Conservation (phyloP, 345 rosid species). For the Salix koriyanagi region DNA sequence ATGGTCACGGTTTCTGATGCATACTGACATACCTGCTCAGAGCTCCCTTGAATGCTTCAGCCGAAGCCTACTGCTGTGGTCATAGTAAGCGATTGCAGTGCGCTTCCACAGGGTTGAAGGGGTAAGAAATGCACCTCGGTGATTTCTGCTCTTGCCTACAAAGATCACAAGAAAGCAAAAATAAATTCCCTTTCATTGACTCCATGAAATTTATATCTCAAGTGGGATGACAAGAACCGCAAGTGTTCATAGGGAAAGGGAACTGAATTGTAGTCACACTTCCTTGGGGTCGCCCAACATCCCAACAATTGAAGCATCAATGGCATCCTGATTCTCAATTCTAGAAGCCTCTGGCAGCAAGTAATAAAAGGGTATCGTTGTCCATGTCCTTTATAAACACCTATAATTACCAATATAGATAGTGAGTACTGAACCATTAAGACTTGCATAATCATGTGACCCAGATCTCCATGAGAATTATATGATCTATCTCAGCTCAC, state of each 20-base stretch:
- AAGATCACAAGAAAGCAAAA: not conserved
- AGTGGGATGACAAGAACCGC: not conserved
- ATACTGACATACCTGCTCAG: slow-evolving; percentile 83
- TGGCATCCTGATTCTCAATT: slow-evolving; percentile 91
- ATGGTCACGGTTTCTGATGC: too few species aligned
- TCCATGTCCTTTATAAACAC: slow-evolving; percentile 48
- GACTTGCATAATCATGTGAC: not conserved
- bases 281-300: slow-evolving; percentile 83
- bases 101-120: slow-evolving; percentile 90
- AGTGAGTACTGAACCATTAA: not conserved
- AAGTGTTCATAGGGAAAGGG: not conserved
- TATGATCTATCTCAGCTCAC: not conserved
- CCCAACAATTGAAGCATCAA: slow-evolving; percentile 85
- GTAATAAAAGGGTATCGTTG: slow-evolving; percentile 47
- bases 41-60: too few species aligned
- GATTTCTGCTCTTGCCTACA: slow-evolving; percentile 82
- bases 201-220: not conserved
- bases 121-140: slow-evolving; percentile 88
- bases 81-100: slow-evolving; percentile 84
- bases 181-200: not conserved
- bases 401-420: slow-evolving; percentile 23
- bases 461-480: not conserved
- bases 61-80: too few species aligned
- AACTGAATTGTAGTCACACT: slow-evolving; percentile 27
- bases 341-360: slow-evolving; percentile 91